Evolutionary conservation across 2,329 filamentous ascomycete genomes (phyloP), one percentile per base, ranked within the genome.

Genomic region (Colletotrichum tanaceti): DNA sequence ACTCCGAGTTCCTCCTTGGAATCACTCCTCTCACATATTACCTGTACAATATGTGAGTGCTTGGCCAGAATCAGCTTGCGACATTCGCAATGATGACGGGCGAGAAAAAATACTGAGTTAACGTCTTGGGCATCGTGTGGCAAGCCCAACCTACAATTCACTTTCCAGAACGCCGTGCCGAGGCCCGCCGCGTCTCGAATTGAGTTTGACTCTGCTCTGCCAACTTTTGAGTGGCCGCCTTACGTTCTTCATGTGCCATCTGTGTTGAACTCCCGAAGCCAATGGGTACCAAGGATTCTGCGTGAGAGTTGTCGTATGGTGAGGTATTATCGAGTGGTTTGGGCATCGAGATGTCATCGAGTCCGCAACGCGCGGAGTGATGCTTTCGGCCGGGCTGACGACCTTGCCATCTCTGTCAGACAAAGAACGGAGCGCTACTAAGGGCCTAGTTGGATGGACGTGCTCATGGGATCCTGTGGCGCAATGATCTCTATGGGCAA

Each of bases 201-300:
- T 35, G 41, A 69, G 62, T 65, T 69, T 57, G 41, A 55, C 55
- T 38, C 50, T 58, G 62, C 66, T 44, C 50, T 52, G 55, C 62
- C 55, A 50, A 61, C 62, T n/a, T 52, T 52, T 55, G 39, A 20
- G 32, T 22, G n/a, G n/a, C n/a, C n/a, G 14, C 20, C 46, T n/a
- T 44, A 32, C 55, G 44, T 57, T 35, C 54, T 46, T 53, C 65
- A 47, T 43, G n/a, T 61, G n/a, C n/a, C n/a, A n/a, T n/a, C n/a
- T n/a, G n/a, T 38, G 43, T 50, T 49, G 39, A 24, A 38, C 5
- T 46, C 24, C 49, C 35, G 50, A 44, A 65, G n/a, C 44, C 58
- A 58, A 50, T 46, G 20, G 22, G 52, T 57, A 58, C 44, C 41
- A n/a, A 44, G 16, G 43, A 38, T 16, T 24, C 7, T 28, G 55